Conservation (phyloP, 2,329 filamentous ascomycete species). For the Fusarium penzigii region DNA sequence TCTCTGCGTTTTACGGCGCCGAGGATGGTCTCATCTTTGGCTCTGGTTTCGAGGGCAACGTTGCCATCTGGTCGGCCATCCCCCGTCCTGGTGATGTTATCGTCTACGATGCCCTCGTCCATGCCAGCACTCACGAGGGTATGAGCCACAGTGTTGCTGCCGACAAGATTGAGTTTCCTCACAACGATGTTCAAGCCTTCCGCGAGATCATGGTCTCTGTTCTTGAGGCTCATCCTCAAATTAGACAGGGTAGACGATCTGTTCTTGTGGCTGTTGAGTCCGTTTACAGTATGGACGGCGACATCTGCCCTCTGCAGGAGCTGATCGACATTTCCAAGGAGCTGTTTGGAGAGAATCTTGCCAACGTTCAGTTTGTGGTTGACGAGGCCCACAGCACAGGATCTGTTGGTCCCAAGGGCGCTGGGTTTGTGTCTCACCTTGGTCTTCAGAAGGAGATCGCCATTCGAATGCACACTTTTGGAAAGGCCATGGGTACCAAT, state of each 20-base stretch:
- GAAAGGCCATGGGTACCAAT: constrained; percentile 49
- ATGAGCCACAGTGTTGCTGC: constrained; percentile 58
- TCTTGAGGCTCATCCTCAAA: constrained; percentile 30
- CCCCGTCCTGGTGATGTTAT: constrained; percentile 56
- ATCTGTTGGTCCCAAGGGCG: constrained; percentile 48
- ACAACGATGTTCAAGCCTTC: constrained; percentile 45
- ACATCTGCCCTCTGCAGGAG: constrained; percentile 41
- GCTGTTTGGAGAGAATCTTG: constrained; percentile 27
- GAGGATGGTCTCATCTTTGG: constrained; percentile 60
- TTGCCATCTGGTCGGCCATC: constrained; percentile 49
- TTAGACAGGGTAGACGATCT: constrained; percentile 30
- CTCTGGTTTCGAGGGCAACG: constrained; percentile 57
- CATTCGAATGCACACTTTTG: constrained; percentile 51
- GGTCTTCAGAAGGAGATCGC: constrained; percentile 52
- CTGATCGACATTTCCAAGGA: constrained; percentile 38
- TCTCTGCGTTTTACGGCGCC: constrained; percentile 62
- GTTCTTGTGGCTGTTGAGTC: constrained; percentile 44
- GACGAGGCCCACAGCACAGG: constrained; percentile 59
- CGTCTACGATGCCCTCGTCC: constrained; percentile 65
- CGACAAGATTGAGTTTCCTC: constrained; percentile 44
- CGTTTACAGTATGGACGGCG: constrained; percentile 52
- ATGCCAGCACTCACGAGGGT: constrained; percentile 67
- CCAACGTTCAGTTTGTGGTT: constrained; percentile 51
- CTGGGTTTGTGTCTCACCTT: constrained; percentile 49
- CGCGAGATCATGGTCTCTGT: constrained; percentile 36